phyloP scores from a whole-genome alignment of 2,329 filamentous ascomycete genomes.

The Hymenoscyphus albidus region DNA sequence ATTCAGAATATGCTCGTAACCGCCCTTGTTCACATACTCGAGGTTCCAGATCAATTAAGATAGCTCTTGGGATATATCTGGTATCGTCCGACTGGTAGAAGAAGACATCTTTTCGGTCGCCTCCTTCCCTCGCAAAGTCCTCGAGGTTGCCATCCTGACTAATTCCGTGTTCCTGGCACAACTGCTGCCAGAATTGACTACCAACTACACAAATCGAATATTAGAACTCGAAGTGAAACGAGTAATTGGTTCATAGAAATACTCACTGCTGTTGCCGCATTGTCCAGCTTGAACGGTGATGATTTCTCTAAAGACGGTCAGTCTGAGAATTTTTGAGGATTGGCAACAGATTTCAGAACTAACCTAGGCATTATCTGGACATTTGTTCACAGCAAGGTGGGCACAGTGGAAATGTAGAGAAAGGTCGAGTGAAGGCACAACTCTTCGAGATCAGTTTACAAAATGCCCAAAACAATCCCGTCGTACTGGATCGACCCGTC shows the following conservation, averaged over 20 bases:
- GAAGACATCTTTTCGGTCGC: constrained; percentile 97
- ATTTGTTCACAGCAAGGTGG: constrained; percentile 16
- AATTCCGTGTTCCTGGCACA: constrained; percentile 97
- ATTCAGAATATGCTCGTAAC: background rate
- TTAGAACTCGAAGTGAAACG: constrained; percentile 15
- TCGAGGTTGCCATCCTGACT: constrained; percentile 95
- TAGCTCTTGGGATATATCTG: constrained; percentile 93
- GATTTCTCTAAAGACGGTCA: constrained; percentile 69
- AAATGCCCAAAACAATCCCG: background rate
- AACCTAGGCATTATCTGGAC: constrained; percentile 36
- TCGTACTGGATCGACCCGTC: constrained; percentile 1
- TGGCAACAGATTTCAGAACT: background rate
- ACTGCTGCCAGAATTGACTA: constrained; percentile 97
- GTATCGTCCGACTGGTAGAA: constrained; percentile 99
- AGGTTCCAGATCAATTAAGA: constrained; percentile 91
- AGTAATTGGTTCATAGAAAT: constrained; percentile 15
- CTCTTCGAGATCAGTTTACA: background rate
- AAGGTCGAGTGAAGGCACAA: background rate
- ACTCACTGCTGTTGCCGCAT: constrained; percentile 97
- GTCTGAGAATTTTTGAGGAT: background rate
- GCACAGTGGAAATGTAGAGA: background rate
- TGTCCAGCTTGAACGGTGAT: constrained; percentile 99
- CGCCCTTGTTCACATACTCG: constrained; percentile 51
- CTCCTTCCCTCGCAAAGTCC: constrained; percentile 95
- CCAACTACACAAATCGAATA: constrained; percentile 58